These are phyloP conservation scores for Torulaspora gathmanii DNA, from an alignment of 805 yeast genomes.

Conservation along the genomic window DNA sequence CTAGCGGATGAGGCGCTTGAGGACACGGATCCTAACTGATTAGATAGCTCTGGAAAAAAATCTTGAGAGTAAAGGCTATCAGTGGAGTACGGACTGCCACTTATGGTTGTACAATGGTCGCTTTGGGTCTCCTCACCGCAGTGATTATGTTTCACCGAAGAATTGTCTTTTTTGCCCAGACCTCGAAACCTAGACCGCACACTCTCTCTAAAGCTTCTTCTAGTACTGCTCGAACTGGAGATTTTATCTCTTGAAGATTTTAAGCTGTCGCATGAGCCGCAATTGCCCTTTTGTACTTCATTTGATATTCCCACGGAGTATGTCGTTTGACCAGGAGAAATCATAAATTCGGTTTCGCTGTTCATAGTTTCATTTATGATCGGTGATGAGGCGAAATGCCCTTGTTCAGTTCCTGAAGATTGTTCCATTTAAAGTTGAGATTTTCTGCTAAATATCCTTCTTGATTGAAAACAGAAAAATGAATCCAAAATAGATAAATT, in stretches of 20 bases:
- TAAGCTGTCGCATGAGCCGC: background rate
- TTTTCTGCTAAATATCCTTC: no score
- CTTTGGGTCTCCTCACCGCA: background rate
- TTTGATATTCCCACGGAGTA: background rate
- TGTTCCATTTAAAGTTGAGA: no score
- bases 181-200: background rate
- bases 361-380: no score
- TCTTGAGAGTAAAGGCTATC: background rate
- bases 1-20: conserved; percentile 1
- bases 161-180: background rate
- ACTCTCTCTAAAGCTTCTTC: background rate
- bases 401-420: no score
- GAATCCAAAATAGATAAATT: no score
- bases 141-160: background rate
- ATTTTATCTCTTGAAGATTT: background rate
- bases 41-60: background rate
- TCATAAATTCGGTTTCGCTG: background rate
- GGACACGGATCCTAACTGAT: background rate
- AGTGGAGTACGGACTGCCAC: background rate
- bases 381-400: background rate
- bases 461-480: no score
- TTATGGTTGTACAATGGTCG: background rate
- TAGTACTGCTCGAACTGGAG: background rate
- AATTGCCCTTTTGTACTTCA: background rate
- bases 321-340: background rate